phyloP scores from a whole-genome alignment of 2,329 filamentous ascomycete species.

The Metarhizium brunneum region DNA sequence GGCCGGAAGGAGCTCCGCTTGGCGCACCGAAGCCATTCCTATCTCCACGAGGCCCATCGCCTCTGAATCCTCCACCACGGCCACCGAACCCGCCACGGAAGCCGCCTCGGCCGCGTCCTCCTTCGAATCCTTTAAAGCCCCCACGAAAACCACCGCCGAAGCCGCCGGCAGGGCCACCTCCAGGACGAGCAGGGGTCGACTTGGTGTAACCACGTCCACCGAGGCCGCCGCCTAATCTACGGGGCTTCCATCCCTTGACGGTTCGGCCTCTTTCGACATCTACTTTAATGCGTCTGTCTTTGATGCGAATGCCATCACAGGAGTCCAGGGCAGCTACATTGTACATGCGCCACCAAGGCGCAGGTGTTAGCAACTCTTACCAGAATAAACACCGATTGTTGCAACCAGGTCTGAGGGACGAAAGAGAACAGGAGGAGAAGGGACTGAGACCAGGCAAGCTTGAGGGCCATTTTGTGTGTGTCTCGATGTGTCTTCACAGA shows the following conservation, averaged over 20 bases:
- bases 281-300: slow-evolving; percentile 83
- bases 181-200: slow-evolving; percentile 59
- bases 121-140: slow-evolving; percentile 37
- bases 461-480: slow-evolving; percentile 41
- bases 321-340: slow-evolving; percentile 77
- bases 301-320: slow-evolving; percentile 83
- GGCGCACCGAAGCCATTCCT: slow-evolving; percentile 41
- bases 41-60: slow-evolving; percentile 25
- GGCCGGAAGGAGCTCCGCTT: slow-evolving; percentile 51
- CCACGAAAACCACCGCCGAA: slow-evolving; percentile 36
- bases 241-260: slow-evolving; percentile 86
- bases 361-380: slow-evolving; percentile 60
- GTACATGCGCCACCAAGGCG: slow-evolving; percentile 46
- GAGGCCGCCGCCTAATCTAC: slow-evolving; percentile 82
- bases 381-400: slow-evolving; percentile 21
- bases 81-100: slow-evolving; percentile 34
- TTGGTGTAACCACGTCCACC: slow-evolving; percentile 92
- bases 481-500: slow-evolving; percentile 31
- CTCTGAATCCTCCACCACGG: slow-evolving; percentile 46
- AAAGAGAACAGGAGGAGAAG: slow-evolving; percentile 13
- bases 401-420: background rate
- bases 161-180: slow-evolving; percentile 49
- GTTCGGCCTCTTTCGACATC: slow-evolving; percentile 95
- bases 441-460: slow-evolving; percentile 42
- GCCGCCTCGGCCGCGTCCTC: slow-evolving; percentile 32